Evolutionary conservation across 2,329 filamentous ascomycete species (phyloP).

Genomic region (Neofusicoccum kwambonambiense): DNA sequence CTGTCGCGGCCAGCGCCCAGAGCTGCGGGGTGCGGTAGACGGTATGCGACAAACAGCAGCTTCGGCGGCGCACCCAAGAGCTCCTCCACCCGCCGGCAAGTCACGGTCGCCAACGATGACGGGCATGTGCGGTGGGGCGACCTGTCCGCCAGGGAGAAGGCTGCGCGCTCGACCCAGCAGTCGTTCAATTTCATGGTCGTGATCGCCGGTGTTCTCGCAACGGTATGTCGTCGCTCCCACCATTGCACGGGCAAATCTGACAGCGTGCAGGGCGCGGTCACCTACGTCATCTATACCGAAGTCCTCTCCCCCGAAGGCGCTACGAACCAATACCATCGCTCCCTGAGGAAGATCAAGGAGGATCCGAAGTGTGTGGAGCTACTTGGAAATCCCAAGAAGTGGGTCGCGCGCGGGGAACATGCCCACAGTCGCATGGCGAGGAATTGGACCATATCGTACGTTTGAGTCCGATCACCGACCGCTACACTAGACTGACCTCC

Average conservation of each 20-base stretch:
- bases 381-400: slow-evolving; percentile 67
- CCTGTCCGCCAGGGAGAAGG: slow-evolving; percentile 74
- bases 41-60: slow-evolving; percentile 8
- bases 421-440: slow-evolving; percentile 79
- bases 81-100: slow-evolving; percentile 39
- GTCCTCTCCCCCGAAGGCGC: slow-evolving; percentile 66
- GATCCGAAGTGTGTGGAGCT: slow-evolving; percentile 70
- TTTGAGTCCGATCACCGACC: slow-evolving; percentile 48
- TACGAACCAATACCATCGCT: slow-evolving; percentile 83
- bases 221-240: slow-evolving; percentile 53
- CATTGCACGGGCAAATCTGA: slow-evolving; percentile 4
- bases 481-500: slow-evolving; percentile 11
- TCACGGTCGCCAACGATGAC: slow-evolving; percentile 85
- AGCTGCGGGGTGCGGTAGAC: neutral
- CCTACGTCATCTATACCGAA: slow-evolving; percentile 37
- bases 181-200: slow-evolving; percentile 84
- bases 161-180: slow-evolving; percentile 82
- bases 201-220: slow-evolving; percentile 70
- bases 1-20: neutral
- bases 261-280: slow-evolving; percentile 64
- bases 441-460: slow-evolving; percentile 41
- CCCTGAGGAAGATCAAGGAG: slow-evolving; percentile 73
- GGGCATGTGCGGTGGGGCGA: slow-evolving; percentile 79
- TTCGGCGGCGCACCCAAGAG: neutral
- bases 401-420: slow-evolving; percentile 77